Evolutionary conservation across 164 flowering plant genomes (phyloP).

Genomic region (Cinnamomum chago): DNA sequence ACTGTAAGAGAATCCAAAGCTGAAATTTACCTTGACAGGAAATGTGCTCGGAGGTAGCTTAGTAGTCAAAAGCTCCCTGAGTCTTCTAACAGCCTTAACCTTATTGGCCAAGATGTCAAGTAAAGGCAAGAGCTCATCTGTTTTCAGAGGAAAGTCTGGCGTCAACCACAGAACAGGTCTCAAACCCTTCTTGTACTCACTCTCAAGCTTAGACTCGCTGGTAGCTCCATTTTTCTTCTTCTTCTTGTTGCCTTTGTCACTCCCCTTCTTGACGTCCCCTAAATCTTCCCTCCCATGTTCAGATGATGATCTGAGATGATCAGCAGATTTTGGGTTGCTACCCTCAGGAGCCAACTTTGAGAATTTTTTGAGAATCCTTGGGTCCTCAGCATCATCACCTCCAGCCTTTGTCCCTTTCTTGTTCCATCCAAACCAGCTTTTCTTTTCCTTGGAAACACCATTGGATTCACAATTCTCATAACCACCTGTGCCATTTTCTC

Average conservation of each 20-base stretch:
- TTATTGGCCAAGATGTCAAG: constrained; percentile 96
- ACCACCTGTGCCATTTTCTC: constrained; percentile 49
- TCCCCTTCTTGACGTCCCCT: constrained; percentile 58
- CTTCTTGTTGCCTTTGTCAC: constrained; percentile 75
- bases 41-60: constrained; percentile 86
- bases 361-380: constrained; percentile 62
- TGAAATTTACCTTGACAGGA: constrained; percentile 82
- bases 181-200: constrained; percentile 93
- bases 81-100: constrained; percentile 95
- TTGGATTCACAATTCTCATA: constrained; percentile 50
- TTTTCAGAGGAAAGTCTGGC: constrained; percentile 88
- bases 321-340: constrained; percentile 43
- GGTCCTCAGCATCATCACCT: constrained; percentile 47
- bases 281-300: constrained; percentile 48
- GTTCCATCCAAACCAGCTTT: constrained; percentile 92
- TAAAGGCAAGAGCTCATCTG: constrained; percentile 90
- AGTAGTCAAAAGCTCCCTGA: constrained; percentile 94
- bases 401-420: constrained; percentile 56
- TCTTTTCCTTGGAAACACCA: constrained; percentile 72
- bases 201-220: constrained; percentile 71
- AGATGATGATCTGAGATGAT: constrained; percentile 46
- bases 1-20: not conserved
- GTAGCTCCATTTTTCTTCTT: constrained; percentile 72
- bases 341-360: constrained; percentile 75
- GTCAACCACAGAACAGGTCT: constrained; percentile 97